These are phyloP conservation scores for Pythium diclinum DNA, from an alignment of 352 stramenopile species.

Conservation along the genomic window DNA sequence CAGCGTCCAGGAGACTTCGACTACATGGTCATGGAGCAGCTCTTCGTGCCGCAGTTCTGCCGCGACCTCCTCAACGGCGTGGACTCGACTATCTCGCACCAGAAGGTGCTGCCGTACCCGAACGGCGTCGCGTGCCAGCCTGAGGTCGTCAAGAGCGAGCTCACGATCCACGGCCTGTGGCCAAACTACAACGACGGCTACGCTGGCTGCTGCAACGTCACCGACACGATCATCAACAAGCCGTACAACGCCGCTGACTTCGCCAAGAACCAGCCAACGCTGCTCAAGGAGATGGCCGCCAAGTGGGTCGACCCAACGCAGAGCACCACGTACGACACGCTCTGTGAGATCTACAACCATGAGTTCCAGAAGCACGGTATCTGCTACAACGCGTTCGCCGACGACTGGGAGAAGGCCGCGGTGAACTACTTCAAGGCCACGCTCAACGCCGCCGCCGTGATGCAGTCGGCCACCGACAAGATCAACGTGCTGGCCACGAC, in stretches of 20 bases:
- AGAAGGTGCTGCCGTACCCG: conserved; percentile 70
- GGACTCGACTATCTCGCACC: conserved; percentile 76
- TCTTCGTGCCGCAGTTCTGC: conserved; percentile 81
- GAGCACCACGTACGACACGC: conserved; percentile 44
- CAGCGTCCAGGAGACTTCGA: conserved; percentile 68
- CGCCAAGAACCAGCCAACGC: conserved; percentile 35
- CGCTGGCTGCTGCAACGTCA: conserved; percentile 68
- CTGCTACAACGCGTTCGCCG: conserved; percentile 59
- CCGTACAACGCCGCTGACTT: conserved; percentile 54
- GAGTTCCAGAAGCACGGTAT: conserved; percentile 84
- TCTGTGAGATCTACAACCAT: conserved; percentile 84
- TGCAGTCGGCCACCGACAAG: conserved; percentile 40
- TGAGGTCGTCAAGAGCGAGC: conserved; percentile 41
- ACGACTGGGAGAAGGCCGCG: conserved; percentile 46
- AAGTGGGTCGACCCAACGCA: conserved; percentile 71
- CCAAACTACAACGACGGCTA: conserved; percentile 78
- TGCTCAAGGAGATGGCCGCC: conserved; percentile 53
- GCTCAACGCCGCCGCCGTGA: conserved; percentile 45
- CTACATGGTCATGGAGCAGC: conserved; percentile 73
- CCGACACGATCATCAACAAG: conserved; percentile 48
- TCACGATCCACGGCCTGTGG: conserved; percentile 79
- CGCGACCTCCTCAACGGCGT: conserved; percentile 65
- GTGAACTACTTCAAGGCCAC: conserved; percentile 66
- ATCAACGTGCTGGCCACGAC: conserved; percentile 52
- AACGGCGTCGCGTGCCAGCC: conserved; percentile 46